Conservation (phyloP, 2,329 filamentous ascomycete genomes). For the Fusarium acutatum region DNA sequence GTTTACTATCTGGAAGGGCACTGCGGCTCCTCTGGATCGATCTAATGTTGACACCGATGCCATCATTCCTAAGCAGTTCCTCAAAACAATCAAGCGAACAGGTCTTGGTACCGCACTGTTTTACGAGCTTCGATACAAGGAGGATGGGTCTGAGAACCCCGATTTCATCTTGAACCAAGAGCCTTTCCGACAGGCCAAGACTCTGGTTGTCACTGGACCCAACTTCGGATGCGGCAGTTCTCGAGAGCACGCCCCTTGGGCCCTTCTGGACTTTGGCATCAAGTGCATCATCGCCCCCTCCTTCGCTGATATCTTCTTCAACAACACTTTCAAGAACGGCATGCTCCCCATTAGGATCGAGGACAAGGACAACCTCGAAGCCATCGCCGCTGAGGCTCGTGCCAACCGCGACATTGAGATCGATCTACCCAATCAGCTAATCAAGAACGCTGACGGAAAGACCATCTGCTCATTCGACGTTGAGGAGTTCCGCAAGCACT, state of each 20-base stretch:
- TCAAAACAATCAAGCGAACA: constrained; percentile 98
- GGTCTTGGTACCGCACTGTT: constrained; percentile 91
- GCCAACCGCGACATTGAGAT: constrained; percentile 88
- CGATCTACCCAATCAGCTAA: constrained; percentile 84
- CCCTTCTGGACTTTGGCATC: constrained; percentile 95
- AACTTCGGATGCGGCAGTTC: constrained; percentile 97
- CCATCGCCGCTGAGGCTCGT: constrained; percentile 78
- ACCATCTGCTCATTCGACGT: constrained; percentile 84
- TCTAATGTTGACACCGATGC: constrained; percentile 98
- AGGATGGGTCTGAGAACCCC: constrained; percentile 77
- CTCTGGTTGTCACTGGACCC: constrained; percentile 87
- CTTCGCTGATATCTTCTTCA: constrained; percentile 86
- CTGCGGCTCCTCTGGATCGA: constrained; percentile 86
- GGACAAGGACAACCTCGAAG: constrained; percentile 71
- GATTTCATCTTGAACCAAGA: constrained; percentile 91
- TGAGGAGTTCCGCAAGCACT: constrained; percentile 94
- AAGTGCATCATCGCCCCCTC: constrained; percentile 91
- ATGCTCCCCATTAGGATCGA: constrained; percentile 88
- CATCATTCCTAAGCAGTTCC: constrained; percentile 98
- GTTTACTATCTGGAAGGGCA: constrained; percentile 84
- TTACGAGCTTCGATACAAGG: constrained; percentile 80
- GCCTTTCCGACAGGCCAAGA: constrained; percentile 84
- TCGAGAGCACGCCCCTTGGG: constrained; percentile 97
- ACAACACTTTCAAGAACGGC: constrained; percentile 99
- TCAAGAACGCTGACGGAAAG: constrained; percentile 79